Evolutionary conservation across 495 filamentous ascomycete species (phyloP).

Genomic region (Letharia columbiana): DNA sequence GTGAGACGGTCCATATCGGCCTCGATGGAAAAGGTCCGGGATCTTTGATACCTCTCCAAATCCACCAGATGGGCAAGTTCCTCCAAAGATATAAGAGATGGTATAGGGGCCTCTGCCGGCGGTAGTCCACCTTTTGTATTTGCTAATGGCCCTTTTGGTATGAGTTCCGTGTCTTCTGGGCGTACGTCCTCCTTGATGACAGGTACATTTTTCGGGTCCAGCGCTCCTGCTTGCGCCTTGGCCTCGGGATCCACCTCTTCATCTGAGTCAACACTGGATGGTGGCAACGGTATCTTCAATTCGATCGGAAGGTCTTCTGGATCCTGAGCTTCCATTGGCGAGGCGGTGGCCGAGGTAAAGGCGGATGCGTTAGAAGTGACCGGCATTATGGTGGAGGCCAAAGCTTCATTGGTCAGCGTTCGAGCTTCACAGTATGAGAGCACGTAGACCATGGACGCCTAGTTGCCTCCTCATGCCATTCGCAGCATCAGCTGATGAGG

Average conservation of each 20-base stretch:
- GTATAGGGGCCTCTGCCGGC: not conserved
- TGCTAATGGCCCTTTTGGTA: not conserved
- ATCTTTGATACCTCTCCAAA: slow-evolving; percentile 15
- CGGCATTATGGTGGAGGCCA: slow-evolving; percentile 27
- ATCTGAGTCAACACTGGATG: slow-evolving; percentile 18
- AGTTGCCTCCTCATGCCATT: not conserved
- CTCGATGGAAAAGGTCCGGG: slow-evolving; percentile 5
- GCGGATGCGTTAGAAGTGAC: slow-evolving; percentile 23
- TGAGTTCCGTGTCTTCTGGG: not conserved
- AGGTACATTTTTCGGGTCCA: not conserved
- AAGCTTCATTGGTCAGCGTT: slow-evolving; percentile 21
- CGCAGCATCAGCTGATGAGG: slow-evolving; percentile 1
- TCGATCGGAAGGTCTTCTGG: slow-evolving; percentile 19
- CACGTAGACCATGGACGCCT: slow-evolving; percentile 2
- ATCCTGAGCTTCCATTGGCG: slow-evolving; percentile 20
- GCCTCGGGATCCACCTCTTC: slow-evolving; percentile 8
- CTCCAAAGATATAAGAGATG: slow-evolving; percentile 9
- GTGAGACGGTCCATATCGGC: slow-evolving; percentile 15
- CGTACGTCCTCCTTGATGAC: slow-evolving; percentile 6
- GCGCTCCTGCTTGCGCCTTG: not conserved
- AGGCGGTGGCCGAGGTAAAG: slow-evolving; percentile 22
- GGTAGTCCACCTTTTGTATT: not conserved
- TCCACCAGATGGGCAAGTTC: slow-evolving; percentile 18
- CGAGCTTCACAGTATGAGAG: not conserved
- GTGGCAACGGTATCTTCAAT: slow-evolving; percentile 23